phyloP scores from a whole-genome alignment of 805 yeast species.

The Millerozyma miso region DNA sequence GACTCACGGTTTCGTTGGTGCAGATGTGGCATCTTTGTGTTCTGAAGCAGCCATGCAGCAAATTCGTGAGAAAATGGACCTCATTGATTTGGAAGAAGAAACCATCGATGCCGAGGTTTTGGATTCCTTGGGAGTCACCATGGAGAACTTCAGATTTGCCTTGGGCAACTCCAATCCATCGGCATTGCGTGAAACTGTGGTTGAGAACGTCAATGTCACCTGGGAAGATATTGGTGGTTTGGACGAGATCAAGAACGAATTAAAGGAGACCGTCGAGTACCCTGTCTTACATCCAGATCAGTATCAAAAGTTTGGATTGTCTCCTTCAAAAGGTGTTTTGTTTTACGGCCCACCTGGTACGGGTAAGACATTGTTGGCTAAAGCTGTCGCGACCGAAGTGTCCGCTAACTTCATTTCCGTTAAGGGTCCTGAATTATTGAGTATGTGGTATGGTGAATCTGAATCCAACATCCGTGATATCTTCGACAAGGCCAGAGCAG shows the following conservation, averaged over 20 bases:
- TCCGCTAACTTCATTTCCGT: constrained; percentile 97
- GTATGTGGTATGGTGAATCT: constrained; percentile 99
- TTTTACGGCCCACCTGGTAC: constrained; percentile 99
- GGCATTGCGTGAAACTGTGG: constrained; percentile 98
- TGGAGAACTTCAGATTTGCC: constrained; percentile 98
- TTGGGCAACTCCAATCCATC: constrained; percentile 98
- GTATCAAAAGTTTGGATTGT: constrained; percentile 94
- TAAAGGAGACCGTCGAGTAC: constrained; percentile 97
- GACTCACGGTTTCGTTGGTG: constrained; percentile 99
- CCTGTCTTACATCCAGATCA: constrained; percentile 99
- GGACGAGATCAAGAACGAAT: constrained; percentile 92
- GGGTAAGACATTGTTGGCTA: constrained; percentile 96
- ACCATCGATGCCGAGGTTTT: constrained; percentile 96
- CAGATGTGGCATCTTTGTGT: constrained; percentile 96
- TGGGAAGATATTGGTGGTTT: constrained; percentile 99
- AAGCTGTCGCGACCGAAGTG: constrained; percentile 99
- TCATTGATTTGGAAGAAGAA: constrained; percentile 92
- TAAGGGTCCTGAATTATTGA: constrained; percentile 92
- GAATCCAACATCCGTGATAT: constrained; percentile 97
- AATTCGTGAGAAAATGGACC: constrained; percentile 98
- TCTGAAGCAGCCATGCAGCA: constrained; percentile 99
- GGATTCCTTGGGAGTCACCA: constrained; percentile 94
- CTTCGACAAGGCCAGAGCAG: constrained; percentile 97
- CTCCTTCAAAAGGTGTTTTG: constrained; percentile 97
- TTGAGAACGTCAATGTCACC: constrained; percentile 95